These are phyloP conservation scores for Fusarium falciforme DNA, from an alignment of 2,329 filamentous ascomycete genomes.

Conservation along the genomic window DNA sequence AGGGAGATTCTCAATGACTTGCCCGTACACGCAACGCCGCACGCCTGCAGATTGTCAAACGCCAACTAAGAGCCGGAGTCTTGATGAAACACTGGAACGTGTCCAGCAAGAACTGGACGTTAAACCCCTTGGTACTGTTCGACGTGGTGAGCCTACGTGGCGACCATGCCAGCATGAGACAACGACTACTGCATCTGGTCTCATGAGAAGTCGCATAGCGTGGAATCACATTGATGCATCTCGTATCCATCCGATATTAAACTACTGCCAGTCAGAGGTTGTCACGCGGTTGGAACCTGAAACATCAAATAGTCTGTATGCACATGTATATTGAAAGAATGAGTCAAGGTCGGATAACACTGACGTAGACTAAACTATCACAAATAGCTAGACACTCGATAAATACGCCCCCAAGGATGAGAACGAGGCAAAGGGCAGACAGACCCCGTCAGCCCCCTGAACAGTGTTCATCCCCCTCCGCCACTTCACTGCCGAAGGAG, in stretches of 20 bases:
- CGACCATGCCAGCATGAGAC: constrained; percentile 26
- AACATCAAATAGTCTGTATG: background rate
- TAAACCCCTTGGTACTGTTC: constrained; percentile 8
- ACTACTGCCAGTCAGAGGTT: too few relatives aligned
- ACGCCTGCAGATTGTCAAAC: constrained; percentile 20
- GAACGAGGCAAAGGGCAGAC: background rate
- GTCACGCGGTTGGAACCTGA: background rate
- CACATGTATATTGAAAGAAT: constrained; percentile 7
- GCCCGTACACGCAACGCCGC: background rate
- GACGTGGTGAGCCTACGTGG: constrained; percentile 26
- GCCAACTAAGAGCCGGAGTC: constrained; percentile 19
- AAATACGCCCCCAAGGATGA: constrained; percentile 10
- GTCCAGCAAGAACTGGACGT: constrained; percentile 24
- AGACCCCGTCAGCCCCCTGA: constrained; percentile 8
- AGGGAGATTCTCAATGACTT: background rate
- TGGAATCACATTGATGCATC: background rate
- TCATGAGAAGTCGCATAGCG: background rate
- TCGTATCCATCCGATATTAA: background rate
- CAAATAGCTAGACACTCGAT: constrained; percentile 1
- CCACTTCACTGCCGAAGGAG: background rate
- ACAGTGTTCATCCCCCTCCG: background rate
- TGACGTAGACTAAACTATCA: constrained; percentile 2
- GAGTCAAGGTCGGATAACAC: background rate
- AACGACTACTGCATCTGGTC: background rate
- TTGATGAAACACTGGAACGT: constrained; percentile 34